A percentile compares a stretch with the other conserved stretches of the same genome.
Conservation (phyloP, 2,329 filamentous ascomycete species). For the Cladosporium velox region DNA sequence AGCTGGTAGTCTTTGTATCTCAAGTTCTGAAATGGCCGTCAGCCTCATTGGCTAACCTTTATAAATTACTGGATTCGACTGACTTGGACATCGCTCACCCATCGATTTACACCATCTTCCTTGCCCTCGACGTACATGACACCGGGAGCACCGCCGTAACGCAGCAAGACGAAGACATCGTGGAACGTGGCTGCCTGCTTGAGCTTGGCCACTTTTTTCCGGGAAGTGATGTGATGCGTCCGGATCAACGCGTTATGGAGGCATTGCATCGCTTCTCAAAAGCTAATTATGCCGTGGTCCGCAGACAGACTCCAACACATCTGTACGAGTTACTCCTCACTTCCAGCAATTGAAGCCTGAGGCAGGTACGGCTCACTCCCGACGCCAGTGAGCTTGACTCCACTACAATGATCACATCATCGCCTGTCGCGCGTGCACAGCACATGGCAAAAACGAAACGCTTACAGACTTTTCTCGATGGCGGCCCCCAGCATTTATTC, state of each 20-base stretch:
- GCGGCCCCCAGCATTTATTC: slow-evolving; percentile 6
- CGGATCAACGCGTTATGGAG: slow-evolving; percentile 64
- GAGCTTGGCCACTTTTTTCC: slow-evolving; percentile 69
- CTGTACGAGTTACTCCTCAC: neutral
- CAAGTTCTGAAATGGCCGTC: slow-evolving; percentile 43
- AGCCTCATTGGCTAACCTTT: neutral
- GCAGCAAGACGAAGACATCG: slow-evolving; percentile 64
- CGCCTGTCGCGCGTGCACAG: neutral
- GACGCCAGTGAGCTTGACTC: slow-evolving; percentile 10
- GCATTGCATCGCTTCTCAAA: slow-evolving; percentile 18
- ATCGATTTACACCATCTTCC: slow-evolving; percentile 58
- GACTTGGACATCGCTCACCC: slow-evolving; percentile 65
- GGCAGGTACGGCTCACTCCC: neutral
- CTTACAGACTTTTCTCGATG: slow-evolving; percentile 15
- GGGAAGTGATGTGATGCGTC: slow-evolving; percentile 79
- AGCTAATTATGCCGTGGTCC: neutral
- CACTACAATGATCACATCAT: slow-evolving; percentile 14
- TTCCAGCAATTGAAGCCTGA: neutral
- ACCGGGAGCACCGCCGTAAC: slow-evolving; percentile 68
- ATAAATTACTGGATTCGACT: slow-evolving; percentile 3
- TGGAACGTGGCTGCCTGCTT: slow-evolving; percentile 64
- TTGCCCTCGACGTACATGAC: slow-evolving; percentile 76
- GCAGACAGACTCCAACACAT: too few species aligned
- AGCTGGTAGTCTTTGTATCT: slow-evolving; percentile 75
- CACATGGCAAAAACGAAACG: slow-evolving; percentile 3